phyloP scores from a whole-genome alignment of 1,139 yeast genomes.

The Taphrina pruni region DNA sequence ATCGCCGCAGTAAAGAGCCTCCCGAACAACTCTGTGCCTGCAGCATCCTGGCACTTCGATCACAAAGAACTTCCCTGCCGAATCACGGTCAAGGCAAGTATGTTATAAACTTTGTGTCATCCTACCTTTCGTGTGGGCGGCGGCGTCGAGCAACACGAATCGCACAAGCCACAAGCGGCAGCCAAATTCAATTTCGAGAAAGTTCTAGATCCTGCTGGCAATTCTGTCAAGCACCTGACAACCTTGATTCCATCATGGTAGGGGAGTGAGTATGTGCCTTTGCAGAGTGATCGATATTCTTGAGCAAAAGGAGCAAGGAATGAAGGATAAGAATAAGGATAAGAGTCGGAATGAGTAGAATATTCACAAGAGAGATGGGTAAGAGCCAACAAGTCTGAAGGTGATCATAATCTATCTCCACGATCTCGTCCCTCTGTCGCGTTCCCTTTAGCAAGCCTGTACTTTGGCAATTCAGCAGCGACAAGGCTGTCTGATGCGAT shows the following conservation, averaged over 20 bases:
- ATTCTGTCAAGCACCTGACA: background rate
- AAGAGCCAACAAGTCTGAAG: background rate
- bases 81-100: too few relatives aligned
- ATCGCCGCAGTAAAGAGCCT: background rate
- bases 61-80: too few relatives aligned
- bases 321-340: too few relatives aligned
- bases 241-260: too few relatives aligned
- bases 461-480: constrained; percentile 1
- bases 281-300: too few relatives aligned
- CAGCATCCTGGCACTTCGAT: background rate
- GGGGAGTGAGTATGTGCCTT: too few relatives aligned
- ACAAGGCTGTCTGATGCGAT: background rate
- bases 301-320: too few relatives aligned
- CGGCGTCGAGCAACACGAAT: background rate
- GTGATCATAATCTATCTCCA: constrained; percentile 27
- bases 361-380: too few relatives aligned
- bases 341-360: too few relatives aligned
- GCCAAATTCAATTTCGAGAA: constrained; percentile 27
- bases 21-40: constrained; percentile 2
- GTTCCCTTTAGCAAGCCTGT: constrained; percentile 28
- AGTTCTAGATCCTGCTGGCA: constrained; percentile 21
- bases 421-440: constrained; percentile 36
- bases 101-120: background rate
- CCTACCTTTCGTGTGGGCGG: background rate
- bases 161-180: constrained; percentile 9